These are phyloP conservation scores for Apiospora phragmitis DNA, from an alignment of 2,329 filamentous ascomycete genomes.

Conservation along the genomic window DNA sequence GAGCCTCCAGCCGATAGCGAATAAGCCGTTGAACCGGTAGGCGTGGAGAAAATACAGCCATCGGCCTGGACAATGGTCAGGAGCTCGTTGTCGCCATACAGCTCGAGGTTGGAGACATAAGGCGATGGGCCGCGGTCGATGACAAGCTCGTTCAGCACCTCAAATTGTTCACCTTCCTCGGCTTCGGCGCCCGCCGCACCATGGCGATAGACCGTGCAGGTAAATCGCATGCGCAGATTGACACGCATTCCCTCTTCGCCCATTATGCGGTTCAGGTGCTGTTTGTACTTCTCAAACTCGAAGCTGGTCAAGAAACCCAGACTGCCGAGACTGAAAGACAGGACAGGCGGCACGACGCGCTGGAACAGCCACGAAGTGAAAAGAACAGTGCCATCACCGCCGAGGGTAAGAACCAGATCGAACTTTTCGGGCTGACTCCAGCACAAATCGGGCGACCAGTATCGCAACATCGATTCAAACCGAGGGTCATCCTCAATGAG, in stretches of 20 bases:
- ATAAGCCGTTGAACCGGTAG: conserved; percentile 93
- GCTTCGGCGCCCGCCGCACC: conserved; percentile 60
- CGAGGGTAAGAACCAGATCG: conserved; percentile 86
- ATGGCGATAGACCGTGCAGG: conserved; percentile 90
- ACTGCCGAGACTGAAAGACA: conserved; percentile 82
- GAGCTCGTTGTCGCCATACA: conserved; percentile 93
- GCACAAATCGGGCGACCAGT: conserved; percentile 96
- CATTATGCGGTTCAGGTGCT: conserved; percentile 87
- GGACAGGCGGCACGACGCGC: conserved; percentile 79
- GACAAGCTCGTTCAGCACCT: conserved; percentile 97
- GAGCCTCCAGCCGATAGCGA: conserved; percentile 94
- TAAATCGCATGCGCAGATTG: conserved; percentile 97
- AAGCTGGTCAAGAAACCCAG: conserved; percentile 89
- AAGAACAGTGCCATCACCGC: conserved; percentile 83
- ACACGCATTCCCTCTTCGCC: conserved; percentile 94
- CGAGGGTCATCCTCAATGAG: conserved; percentile 73
- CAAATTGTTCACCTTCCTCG: conserved; percentile 92
- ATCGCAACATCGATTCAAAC: conserved; percentile 82
- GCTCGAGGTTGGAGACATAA: conserved; percentile 94
- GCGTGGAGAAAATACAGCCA: conserved; percentile 96
- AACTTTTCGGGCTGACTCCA: conserved; percentile 94
- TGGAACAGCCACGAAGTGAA: conserved; percentile 94
- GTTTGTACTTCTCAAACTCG: conserved; percentile 83
- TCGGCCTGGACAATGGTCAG: conserved; percentile 96
- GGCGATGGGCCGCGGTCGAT: conserved; percentile 96